Base-by-base conservation (phyloP, 192 early-diverging fungal genomes). In the Coemansia sp. region DNA sequence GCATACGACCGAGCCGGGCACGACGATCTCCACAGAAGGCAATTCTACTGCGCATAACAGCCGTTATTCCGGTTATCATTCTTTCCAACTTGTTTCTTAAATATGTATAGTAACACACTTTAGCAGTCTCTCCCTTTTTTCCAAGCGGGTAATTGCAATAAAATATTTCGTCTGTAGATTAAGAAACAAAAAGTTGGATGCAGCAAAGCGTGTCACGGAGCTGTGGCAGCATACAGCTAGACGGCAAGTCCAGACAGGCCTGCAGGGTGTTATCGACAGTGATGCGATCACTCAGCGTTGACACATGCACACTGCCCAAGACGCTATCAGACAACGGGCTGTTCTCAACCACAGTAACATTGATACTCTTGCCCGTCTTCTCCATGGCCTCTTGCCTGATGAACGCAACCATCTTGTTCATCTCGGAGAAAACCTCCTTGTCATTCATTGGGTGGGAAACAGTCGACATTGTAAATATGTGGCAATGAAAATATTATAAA, bases 331-430 rank as follows among this genome's bases (percentile, higher is more conserved):
- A 84, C 49, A 97, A 77, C 49, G 86, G 79, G 49, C 88, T 85
- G 22, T 60, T 69, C 15, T 88, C 76, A 0, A 73, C 74, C 27
- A 93, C 67, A 1, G 65, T 65, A 53, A 59, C 66, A 7, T 27
- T 25, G 5, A 81, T 39, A 10, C 78, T 71, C 66, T 72, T 75
- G 22, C 70, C 67, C 4, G 87, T 67, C 55, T 83, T 99, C 75
- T 99, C 97, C 23, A 94, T 75, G 7, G 97, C 96, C 81, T 99
- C 97, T 82, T 99, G 96, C 76, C 93, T 94, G 85, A 99, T 99
- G 84, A 99, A 99, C 29, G 92, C 88, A 41, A 97, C 94, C 96
- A 98, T 97, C 86, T 98, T 98, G 83, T 88, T 91, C 96, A 98
- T 98, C 87, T 98, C 96, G 65, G 87, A 87, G 70, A 85, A 84